phyloP scores from a whole-genome alignment of 768 basidiomycete species.

The Ephemerocybe angulata region DNA sequence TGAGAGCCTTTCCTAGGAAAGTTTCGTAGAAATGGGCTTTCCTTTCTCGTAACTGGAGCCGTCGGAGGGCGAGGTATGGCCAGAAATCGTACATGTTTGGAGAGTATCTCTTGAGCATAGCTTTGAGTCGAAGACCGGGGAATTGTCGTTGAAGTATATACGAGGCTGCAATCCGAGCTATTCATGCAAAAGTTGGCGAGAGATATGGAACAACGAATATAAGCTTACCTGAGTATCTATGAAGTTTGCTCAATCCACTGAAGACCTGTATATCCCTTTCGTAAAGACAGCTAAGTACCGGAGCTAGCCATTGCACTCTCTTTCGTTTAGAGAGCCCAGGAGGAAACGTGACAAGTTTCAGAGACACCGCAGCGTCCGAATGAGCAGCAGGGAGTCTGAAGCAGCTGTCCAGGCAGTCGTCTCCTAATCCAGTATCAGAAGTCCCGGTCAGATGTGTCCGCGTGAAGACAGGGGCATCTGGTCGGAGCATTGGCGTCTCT shows the following conservation, averaged over 20 bases:
- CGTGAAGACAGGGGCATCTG: not conserved
- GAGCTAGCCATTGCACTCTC: constrained; percentile 46
- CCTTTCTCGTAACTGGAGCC: constrained; percentile 37
- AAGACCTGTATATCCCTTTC: constrained; percentile 43
- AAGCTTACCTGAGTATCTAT: constrained; percentile 10
- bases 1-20: constrained; percentile 44
- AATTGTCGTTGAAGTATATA: constrained; percentile 45
- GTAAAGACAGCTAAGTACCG: constrained; percentile 50
- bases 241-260: constrained; percentile 43
- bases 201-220: not conserved
- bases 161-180: constrained; percentile 63
- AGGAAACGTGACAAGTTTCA: constrained; percentile 49
- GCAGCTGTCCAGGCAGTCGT: constrained; percentile 3
- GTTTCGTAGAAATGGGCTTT: constrained; percentile 41
- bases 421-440: not conserved
- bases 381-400: constrained; percentile 34
- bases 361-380: constrained; percentile 6
- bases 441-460: not conserved
- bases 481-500: not conserved
- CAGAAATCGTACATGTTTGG: constrained; percentile 59
- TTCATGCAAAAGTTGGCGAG: not conserved
- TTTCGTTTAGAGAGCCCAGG: constrained; percentile 58
- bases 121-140: constrained; percentile 45
- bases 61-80: constrained; percentile 63
- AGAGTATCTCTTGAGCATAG: constrained; percentile 35